Evolutionary conservation across 495 filamentous ascomycete species (phyloP).

Genomic region (Cudoniella acicularis): DNA sequence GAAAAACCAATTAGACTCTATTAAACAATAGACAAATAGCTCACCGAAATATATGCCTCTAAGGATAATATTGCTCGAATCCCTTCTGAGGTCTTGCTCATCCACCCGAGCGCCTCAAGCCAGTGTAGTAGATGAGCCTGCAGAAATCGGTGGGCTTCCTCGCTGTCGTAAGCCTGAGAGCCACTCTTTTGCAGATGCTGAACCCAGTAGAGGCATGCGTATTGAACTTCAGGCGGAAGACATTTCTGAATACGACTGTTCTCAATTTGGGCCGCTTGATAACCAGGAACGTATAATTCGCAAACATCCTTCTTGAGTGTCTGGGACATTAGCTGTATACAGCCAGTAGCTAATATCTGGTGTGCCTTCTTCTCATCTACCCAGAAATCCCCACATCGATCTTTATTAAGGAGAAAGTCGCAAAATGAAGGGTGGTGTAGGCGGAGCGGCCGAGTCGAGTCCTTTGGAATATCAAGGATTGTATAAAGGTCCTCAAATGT

Average conservation of each 20-base stretch:
- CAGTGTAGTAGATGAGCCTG: not conserved
- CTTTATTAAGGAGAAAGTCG: constrained; percentile 43
- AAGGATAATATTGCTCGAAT: not conserved
- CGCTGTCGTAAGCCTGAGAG: not conserved
- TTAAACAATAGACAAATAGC: not conserved
- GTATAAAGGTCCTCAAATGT: constrained; percentile 29
- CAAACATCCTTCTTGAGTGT: constrained; percentile 38
- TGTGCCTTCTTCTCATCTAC: constrained; percentile 36
- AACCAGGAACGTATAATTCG: constrained; percentile 26
- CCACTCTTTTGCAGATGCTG: not conserved
- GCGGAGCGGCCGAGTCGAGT: too few relatives aligned
- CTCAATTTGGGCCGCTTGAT: not conserved
- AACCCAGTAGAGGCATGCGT: not conserved
- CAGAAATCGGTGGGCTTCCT: not conserved
- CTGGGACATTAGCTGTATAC: constrained; percentile 31
- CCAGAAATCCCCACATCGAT: constrained; percentile 33
- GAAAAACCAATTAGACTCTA: not conserved
- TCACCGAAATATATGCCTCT: not conserved
- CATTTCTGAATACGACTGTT: not conserved
- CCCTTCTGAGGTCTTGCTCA: not conserved
- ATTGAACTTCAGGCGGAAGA: not conserved
- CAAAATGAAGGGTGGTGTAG: constrained; percentile 48
- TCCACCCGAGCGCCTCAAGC: not conserved
- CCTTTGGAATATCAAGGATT: constrained; percentile 32
- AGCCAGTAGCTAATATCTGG: constrained; percentile 28